Evolutionary conservation across 1,139 yeast species (phyloP).

Genomic region (Zygosaccharomyces sapae): DNA sequence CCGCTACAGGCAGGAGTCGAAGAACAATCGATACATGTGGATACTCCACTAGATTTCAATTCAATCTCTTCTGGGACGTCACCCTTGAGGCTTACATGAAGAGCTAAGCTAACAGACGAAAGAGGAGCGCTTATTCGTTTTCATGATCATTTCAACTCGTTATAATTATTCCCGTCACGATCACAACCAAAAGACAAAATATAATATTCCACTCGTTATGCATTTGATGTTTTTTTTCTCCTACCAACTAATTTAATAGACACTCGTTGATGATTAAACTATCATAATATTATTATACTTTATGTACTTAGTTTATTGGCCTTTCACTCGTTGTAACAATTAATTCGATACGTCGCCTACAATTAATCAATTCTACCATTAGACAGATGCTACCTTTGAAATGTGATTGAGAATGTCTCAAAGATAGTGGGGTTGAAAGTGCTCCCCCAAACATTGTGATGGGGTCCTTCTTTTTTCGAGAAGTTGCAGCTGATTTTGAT

Average conservation of each 20-base stretch:
- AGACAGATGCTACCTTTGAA: constrained; percentile 27
- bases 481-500: constrained; percentile 4
- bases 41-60: constrained; percentile 1
- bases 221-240: neutral
- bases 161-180: neutral
- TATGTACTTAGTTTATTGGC: constrained; percentile 1
- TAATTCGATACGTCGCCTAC: constrained; percentile 15
- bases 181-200: neutral
- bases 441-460: constrained; percentile 34
- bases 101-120: too few relatives aligned
- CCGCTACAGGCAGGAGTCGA: constrained; percentile 4
- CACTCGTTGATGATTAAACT: constrained; percentile 2
- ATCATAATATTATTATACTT: neutral
- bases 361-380: constrained; percentile 25
- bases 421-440: constrained; percentile 26
- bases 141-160: neutral
- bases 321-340: constrained; percentile 4
- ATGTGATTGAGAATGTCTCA: constrained; percentile 29
- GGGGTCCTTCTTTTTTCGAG: constrained; percentile 21
- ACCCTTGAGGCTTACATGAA: neutral
- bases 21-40: constrained; percentile 4
- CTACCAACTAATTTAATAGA: constrained; percentile 3
- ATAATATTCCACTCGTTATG: constrained; percentile 3
- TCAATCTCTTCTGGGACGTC: constrained; percentile 4
- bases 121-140: neutral